phyloP scores from a whole-genome alignment of 345 rosid species.

The Moricandia moricandioides region DNA sequence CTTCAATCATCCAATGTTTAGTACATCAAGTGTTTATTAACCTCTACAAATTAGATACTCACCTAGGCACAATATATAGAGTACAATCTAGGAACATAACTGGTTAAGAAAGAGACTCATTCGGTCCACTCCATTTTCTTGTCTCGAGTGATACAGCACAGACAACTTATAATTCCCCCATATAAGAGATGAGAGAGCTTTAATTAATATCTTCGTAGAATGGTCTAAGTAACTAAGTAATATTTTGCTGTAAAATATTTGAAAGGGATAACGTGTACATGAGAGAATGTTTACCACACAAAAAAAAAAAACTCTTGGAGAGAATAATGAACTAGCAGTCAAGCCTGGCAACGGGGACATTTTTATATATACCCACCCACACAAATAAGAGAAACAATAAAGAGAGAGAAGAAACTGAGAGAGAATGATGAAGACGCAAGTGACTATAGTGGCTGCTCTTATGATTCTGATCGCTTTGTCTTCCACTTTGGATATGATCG shows the following conservation, averaged over 20 bases:
- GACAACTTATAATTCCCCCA: too few relatives aligned
- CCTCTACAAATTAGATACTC: too few relatives aligned
- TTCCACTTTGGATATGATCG: constrained; percentile 22
- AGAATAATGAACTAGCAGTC: constrained; percentile 18
- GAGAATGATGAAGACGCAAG: constrained; percentile 28
- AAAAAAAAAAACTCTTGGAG: background rate
- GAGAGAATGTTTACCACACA: background rate
- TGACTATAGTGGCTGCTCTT: constrained; percentile 18
- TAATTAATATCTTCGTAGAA: too few relatives aligned
- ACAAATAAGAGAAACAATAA: background rate
- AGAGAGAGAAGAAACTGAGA: background rate
- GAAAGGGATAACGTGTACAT: background rate
- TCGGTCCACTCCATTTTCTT: too few relatives aligned
- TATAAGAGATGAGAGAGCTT: too few relatives aligned
- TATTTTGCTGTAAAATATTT: background rate
- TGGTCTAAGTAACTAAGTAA: too few relatives aligned
- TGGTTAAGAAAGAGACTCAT: too few relatives aligned
- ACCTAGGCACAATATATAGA: too few relatives aligned
- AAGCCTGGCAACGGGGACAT: constrained; percentile 30
- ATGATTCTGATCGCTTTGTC: constrained; percentile 28
- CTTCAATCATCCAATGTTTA: too few relatives aligned
- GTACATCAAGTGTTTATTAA: too few relatives aligned
- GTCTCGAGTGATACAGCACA: too few relatives aligned
- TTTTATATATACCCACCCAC: constrained; percentile 8
- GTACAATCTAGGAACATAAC: too few relatives aligned